These are phyloP conservation scores for Fusarium multiceps DNA, from an alignment of 2,329 filamentous ascomycete genomes.

Conservation along the genomic window DNA sequence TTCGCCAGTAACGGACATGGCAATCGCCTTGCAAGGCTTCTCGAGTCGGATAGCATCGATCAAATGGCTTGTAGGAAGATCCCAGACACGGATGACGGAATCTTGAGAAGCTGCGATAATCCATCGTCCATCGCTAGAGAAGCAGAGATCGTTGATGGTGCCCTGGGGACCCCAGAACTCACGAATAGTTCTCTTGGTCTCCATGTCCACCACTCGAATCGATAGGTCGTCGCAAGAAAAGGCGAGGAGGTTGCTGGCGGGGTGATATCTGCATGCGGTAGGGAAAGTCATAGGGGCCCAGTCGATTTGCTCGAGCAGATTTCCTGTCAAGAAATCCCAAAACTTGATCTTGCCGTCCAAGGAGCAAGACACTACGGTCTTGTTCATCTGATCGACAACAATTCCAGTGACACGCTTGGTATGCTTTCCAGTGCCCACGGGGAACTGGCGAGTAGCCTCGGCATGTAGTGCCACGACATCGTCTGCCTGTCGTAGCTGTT, in stretches of 20 bases:
- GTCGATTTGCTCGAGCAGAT: conserved; percentile 81
- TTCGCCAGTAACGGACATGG: conserved; percentile 91
- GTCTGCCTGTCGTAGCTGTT: conserved; percentile 69
- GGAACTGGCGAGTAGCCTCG: conserved; percentile 56
- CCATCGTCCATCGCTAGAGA: conserved; percentile 95
- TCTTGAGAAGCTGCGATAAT: conserved; percentile 89
- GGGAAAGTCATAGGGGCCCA: conserved; percentile 82
- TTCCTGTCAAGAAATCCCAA: conserved; percentile 92
- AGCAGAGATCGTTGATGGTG: conserved; percentile 82
- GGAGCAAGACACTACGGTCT: conserved; percentile 84
- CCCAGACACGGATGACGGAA: conserved; percentile 86
- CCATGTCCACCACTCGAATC: conserved; percentile 88
- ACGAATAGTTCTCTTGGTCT: conserved; percentile 89
- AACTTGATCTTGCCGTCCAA: conserved; percentile 96
- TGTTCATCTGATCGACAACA: conserved; percentile 89
- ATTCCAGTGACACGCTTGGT: conserved; percentile 86
- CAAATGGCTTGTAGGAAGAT: conserved; percentile 92
- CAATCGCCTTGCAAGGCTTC: conserved; percentile 82
- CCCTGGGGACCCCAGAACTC: conserved; percentile 87
- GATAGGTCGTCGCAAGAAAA: conserved; percentile 90
- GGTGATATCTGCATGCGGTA: conserved; percentile 81
- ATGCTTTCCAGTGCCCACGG: conserved; percentile 75
- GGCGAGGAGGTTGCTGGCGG: conserved; percentile 85
- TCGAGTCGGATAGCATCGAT: conserved; percentile 90
- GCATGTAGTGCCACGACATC: conserved; percentile 67